A percentile compares a stretch with the other conserved stretches of the same genome.
Evolutionary conservation across 306 rosid genomes (phyloP).

Genomic region (Acacia acuminata): DNA sequence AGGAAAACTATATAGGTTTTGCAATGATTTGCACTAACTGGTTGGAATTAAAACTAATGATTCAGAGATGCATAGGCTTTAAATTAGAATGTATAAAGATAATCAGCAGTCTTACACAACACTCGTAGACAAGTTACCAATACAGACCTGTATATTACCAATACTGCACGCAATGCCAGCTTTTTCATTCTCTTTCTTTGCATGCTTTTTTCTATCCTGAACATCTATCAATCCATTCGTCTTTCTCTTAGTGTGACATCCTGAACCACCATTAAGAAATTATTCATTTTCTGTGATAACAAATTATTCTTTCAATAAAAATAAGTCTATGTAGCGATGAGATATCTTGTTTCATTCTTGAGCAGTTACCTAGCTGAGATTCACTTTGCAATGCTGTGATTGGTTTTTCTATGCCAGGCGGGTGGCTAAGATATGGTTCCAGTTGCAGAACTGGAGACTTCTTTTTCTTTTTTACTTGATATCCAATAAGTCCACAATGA

Average conservation of each 20-base stretch:
- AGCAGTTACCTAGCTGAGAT: slow-evolving; percentile 50
- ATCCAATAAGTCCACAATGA: slow-evolving; percentile 72
- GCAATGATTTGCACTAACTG: neutral
- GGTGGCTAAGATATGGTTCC: slow-evolving; percentile 17
- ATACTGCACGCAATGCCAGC: slow-evolving; percentile 31
- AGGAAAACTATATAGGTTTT: neutral
- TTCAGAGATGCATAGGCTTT: neutral
- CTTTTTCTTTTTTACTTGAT: slow-evolving; percentile 41
- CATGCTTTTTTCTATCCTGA: slow-evolving; percentile 42
- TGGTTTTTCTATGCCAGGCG: slow-evolving; percentile 39
- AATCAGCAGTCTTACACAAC: neutral
- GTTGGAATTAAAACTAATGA: neutral
- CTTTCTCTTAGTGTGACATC: slow-evolving; percentile 65
- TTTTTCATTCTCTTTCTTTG: slow-evolving; percentile 30
- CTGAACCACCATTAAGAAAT: slow-evolving; percentile 36
- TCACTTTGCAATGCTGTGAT: slow-evolving; percentile 30
- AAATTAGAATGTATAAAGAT: slow-evolving; percentile 10
- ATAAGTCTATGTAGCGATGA: slow-evolving; percentile 11
- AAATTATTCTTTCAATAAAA: slow-evolving; percentile 16
- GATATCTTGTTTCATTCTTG: slow-evolving; percentile 23
- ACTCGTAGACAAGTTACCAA: slow-evolving; percentile 28
- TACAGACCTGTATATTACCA: slow-evolving; percentile 47
- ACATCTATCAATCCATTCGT: slow-evolving; percentile 36
- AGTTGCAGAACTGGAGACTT: slow-evolving; percentile 22
- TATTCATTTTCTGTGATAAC: neutral